phyloP scores from a whole-genome alignment of 2,329 filamentous ascomycete species.

The Hypoxylon sp. region DNA sequence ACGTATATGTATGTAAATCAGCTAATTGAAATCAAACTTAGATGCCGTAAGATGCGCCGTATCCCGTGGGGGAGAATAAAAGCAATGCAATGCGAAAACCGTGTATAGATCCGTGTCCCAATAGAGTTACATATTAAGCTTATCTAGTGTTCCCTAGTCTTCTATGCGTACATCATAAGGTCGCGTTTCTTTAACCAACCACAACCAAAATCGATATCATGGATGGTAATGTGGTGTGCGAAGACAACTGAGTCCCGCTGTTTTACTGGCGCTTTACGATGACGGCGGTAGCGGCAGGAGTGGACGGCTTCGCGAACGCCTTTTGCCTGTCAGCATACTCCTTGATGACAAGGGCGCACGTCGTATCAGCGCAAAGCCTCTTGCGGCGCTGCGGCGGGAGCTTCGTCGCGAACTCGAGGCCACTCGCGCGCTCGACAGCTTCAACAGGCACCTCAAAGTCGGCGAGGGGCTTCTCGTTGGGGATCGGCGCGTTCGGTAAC shows the following conservation, averaged over 20 bases:
- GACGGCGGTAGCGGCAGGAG: constrained; percentile 10
- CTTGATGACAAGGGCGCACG: constrained; percentile 84
- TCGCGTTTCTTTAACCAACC: constrained; percentile 6
- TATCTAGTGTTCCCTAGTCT: constrained; percentile 24
- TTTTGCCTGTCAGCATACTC: constrained; percentile 79
- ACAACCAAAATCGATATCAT: neutral
- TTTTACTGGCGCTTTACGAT: constrained; percentile 34
- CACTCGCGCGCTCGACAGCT: constrained; percentile 90
- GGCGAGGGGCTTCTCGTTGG: constrained; percentile 86
- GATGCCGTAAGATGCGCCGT: constrained; percentile 10
- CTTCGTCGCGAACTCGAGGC: constrained; percentile 89
- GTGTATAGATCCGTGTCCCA: constrained; percentile 12
- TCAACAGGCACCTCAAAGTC: constrained; percentile 98
- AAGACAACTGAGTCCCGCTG: constrained; percentile 1
- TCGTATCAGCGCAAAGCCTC: constrained; percentile 87
- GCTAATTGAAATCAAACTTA: neutral
- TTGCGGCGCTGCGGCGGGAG: constrained; percentile 80
- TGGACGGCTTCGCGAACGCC: constrained; percentile 63
- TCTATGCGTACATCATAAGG: constrained; percentile 19
- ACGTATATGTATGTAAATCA: neutral
- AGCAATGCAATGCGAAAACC: constrained; percentile 16
- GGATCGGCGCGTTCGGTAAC: constrained; percentile 89
- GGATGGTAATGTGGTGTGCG: neutral
- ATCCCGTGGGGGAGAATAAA: constrained; percentile 12
- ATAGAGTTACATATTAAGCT: constrained; percentile 37